Conservation (phyloP, 2,329 filamentous ascomycete species). For the Harringtonia aguacate region DNA sequence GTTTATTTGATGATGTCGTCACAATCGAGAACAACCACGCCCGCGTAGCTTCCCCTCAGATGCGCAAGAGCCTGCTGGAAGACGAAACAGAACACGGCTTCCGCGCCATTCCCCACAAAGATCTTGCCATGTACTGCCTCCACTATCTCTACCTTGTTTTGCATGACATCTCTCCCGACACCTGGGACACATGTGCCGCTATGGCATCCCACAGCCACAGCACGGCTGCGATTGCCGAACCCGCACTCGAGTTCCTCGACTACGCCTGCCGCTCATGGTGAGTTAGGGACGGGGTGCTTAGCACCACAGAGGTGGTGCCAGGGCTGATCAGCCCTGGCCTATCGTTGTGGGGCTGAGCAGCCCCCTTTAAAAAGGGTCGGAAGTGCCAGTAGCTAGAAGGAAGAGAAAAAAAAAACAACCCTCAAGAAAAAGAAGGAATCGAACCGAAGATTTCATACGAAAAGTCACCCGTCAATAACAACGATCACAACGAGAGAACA, state of each 20-base stretch:
- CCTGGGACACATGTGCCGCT: background rate
- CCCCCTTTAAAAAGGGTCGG: no score
- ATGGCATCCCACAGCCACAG: background rate
- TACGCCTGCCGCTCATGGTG: background rate
- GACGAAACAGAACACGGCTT: no score
- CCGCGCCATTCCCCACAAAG: background rate
- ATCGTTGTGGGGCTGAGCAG: no score
- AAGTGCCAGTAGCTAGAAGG: no score
- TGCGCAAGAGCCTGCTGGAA: background rate
- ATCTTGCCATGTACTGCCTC: background rate
- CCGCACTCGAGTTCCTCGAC: background rate
- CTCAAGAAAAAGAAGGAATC: no score
- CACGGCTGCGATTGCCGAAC: background rate
- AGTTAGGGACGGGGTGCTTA: no score
- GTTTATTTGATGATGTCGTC: background rate
- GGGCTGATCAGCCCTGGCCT: no score
- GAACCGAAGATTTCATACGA: no score
- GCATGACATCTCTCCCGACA: background rate
- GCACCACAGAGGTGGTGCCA: no score
- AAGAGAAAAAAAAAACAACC: no score
- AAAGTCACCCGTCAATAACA: no score
- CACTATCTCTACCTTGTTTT: background rate
- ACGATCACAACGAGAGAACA: no score
- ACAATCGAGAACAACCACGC: background rate
- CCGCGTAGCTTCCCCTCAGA: background rate